A percentile compares a stretch with the other conserved stretches of the same genome.
phyloP scores from a whole-genome alignment of 768 basidiomycete genomes.

The Boletellus sp. region DNA sequence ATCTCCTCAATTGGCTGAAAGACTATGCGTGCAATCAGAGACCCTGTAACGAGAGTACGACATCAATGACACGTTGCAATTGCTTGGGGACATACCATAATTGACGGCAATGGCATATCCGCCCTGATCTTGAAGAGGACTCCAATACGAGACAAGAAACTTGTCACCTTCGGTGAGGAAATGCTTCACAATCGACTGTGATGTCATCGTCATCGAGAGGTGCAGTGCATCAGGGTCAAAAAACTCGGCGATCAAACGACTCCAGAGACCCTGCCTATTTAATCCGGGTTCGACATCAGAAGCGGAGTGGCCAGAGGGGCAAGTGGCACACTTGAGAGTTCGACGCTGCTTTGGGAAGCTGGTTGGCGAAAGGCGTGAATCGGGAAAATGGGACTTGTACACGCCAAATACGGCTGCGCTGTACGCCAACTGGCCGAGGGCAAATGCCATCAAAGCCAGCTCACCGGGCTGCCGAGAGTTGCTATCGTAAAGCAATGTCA shows the following conservation, averaged over 20 bases:
- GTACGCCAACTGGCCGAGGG: constrained; percentile 79
- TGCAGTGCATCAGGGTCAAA: constrained; percentile 48
- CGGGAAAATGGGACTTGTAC: constrained; percentile 49
- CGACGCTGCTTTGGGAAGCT: constrained; percentile 17
- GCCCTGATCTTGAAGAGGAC: constrained; percentile 83
- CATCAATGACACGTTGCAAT: not conserved
- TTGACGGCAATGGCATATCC: constrained; percentile 95
- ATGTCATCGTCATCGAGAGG: constrained; percentile 80
- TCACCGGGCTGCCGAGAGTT: constrained; percentile 31
- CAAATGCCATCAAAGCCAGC: constrained; percentile 77
- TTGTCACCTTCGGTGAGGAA: constrained; percentile 95
- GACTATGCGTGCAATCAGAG: constrained; percentile 84
- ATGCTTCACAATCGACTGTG: constrained; percentile 89
- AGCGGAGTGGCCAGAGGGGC: not conserved
- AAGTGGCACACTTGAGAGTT: constrained; percentile 17
- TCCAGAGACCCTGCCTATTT: constrained; percentile 6
- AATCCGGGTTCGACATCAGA: not conserved
- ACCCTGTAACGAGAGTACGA: constrained; percentile 50
- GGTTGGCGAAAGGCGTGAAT: constrained; percentile 33
- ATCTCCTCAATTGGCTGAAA: constrained; percentile 98
- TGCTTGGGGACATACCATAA: constrained; percentile 60
- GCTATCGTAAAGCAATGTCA: constrained; percentile 53
- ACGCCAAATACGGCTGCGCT: constrained; percentile 51
- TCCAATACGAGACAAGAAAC: constrained; percentile 78
- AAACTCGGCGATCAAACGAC: constrained; percentile 21